phyloP scores from a whole-genome alignment of 1,284 basidiomycete species.

The Sutorius eximius region DNA sequence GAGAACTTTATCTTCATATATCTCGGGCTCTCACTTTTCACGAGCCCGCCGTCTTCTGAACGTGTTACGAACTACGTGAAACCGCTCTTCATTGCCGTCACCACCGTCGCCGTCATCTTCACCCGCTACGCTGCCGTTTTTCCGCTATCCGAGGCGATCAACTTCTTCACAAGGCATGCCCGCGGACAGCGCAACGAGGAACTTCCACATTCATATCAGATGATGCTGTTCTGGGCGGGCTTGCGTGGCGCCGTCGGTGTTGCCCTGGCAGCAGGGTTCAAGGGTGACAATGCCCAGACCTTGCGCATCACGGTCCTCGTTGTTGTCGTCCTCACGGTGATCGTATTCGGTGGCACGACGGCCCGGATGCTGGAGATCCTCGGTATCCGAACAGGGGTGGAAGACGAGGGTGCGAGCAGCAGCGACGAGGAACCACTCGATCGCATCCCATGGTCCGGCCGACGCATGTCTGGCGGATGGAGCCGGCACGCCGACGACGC shows the following conservation, averaged over 20 bases:
- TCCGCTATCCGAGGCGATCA: constrained; percentile 94
- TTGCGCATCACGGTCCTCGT: constrained; percentile 93
- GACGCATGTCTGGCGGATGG: constrained; percentile 38
- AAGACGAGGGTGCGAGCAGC: constrained; percentile 83
- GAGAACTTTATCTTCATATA: constrained; percentile 99
- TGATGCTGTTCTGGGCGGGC: constrained; percentile 99
- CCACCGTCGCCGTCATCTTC: constrained; percentile 87
- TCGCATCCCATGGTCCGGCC: constrained; percentile 30
- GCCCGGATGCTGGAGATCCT: constrained; percentile 95
- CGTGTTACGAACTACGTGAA: constrained; percentile 87
- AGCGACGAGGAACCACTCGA: constrained; percentile 66
- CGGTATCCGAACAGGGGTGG: constrained; percentile 95
- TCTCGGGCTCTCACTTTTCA: constrained; percentile 95
- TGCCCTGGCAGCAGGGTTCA: constrained; percentile 93
- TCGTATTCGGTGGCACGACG: constrained; percentile 96
- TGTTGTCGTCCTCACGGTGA: constrained; percentile 93
- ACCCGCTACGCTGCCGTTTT: constrained; percentile 97
- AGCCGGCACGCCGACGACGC: constrained; percentile 46
- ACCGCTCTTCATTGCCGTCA: constrained; percentile 91
- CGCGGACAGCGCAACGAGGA: constrained; percentile 86
- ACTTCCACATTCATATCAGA: constrained; percentile 92
- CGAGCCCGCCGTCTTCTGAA: constrained; percentile 68
- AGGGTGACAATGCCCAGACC: constrained; percentile 87
- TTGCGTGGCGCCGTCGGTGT: constrained; percentile 96
- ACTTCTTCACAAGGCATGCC: constrained; percentile 82